Base-by-base conservation (phyloP, 2,329 filamentous ascomycete genomes). In the Fusarium sp. region DNA sequence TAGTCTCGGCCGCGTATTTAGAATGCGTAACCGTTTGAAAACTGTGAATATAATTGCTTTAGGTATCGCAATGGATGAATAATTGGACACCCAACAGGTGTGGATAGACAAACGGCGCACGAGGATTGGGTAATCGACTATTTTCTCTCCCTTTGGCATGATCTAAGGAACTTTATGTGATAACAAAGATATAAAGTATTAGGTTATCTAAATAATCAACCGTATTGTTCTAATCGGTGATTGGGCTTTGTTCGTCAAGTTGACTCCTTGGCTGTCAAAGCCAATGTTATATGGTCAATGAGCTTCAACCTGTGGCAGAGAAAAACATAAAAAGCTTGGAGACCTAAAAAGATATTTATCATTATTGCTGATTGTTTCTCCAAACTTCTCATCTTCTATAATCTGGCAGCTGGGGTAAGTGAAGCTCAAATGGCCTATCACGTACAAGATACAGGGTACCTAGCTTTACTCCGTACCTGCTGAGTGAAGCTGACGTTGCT, bases 401-500 rank as follows among this genome's bases (percentile, higher is more conserved):
- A 56, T 23, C 29, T 21, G 38, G 35, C 41, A 38, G 7, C 16
- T 21, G 16, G 18, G 12, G 38, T 19, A 39, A 29, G 25, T 41
- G 35, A 62, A 56, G 44, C 48, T 39, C 41, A 56, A 25, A 37
- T 67, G 54, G 46, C 38, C 42, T 46, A 25, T 25, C 29, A 37
- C 19, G 29, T 27, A 23, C 39, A 45, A 33, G 39, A 16, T 60
- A 51, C 21, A 44, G 56, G 37, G 46, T 60, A 58, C 25, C 19
- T 21, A 58, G 31, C 19, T 21, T 45, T 35, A 35, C 31, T 14
- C 31, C 2, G 12, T 15, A 23, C n/a, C 31, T 19, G 21, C 18
- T 55, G 29, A n/a, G 31, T 41, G 37, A 23, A 27, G 37, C 51
- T 54, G 68, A 72, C 31, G 42, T 48, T 68, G 33, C 60, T 69